Conservation (phyloP, 768 basidiomycete species). For the Suillus variegatus region DNA sequence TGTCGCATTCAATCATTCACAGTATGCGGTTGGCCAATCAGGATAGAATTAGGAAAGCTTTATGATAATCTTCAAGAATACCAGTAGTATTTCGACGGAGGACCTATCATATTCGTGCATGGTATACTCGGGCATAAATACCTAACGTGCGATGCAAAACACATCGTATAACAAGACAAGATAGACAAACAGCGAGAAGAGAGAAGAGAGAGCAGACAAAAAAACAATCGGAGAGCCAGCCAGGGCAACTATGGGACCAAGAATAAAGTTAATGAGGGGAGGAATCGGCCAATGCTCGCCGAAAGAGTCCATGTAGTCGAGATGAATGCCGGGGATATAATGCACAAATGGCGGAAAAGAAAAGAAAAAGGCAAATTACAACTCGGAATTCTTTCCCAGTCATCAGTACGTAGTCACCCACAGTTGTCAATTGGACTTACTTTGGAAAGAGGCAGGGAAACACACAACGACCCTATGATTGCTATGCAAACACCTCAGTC, state of each 20-base stretch:
- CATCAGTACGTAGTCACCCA: background rate
- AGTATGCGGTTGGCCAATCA: background rate
- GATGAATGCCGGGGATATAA: constrained; percentile 26
- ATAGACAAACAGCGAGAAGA: constrained; percentile 22
- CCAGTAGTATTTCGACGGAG: constrained; percentile 26
- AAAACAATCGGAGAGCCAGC: constrained; percentile 12
- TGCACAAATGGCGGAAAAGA: constrained; percentile 18
- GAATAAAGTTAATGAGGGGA: constrained; percentile 34
- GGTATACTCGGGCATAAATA: constrained; percentile 25
- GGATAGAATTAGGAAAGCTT: constrained; percentile 26
- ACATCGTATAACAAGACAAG: constrained; percentile 19
- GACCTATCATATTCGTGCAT: constrained; percentile 24
- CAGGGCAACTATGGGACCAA: constrained; percentile 6
- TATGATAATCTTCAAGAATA: constrained; percentile 31
- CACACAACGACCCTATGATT: constrained; percentile 14
- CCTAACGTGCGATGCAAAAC: constrained; percentile 17
- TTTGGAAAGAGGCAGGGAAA: constrained; percentile 14
- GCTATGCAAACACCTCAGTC: constrained; percentile 45
- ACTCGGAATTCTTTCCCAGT: constrained; percentile 7
- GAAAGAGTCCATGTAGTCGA: constrained; percentile 21
- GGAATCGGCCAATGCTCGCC: constrained; percentile 17
- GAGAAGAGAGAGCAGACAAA: constrained; percentile 15
- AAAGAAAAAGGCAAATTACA: constrained; percentile 21
- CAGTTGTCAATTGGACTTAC: constrained; percentile 15
- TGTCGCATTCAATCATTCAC: background rate